These are phyloP conservation scores for Fusarium sp. DNA, from an alignment of 2,329 filamentous ascomycete species.

Conservation along the genomic window DNA sequence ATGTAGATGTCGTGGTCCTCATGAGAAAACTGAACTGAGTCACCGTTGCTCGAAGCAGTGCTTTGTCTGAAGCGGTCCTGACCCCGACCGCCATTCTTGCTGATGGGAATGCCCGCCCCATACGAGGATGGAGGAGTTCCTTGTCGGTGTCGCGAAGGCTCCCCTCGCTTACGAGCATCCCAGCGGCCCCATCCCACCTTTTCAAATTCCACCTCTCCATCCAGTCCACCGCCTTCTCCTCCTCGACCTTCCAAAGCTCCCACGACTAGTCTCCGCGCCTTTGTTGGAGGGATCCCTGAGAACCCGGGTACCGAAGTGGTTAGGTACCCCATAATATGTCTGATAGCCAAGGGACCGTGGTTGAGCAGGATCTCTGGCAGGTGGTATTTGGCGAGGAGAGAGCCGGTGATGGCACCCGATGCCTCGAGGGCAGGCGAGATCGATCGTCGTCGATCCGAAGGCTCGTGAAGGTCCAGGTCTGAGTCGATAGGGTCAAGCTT, in stretches of 20 bases:
- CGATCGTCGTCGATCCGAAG: slow-evolving; percentile 49
- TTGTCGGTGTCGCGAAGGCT: slow-evolving; percentile 62
- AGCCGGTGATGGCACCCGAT: slow-evolving; percentile 83
- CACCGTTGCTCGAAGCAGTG: slow-evolving; percentile 70
- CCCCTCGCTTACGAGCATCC: slow-evolving; percentile 82
- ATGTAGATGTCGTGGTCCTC: slow-evolving; percentile 72
- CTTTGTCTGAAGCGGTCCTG: slow-evolving; percentile 61
- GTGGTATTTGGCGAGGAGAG: slow-evolving; percentile 88
- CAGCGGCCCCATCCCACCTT: slow-evolving; percentile 98
- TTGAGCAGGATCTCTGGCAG: slow-evolving; percentile 89
- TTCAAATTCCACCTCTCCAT: slow-evolving; percentile 84
- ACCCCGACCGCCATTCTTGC: slow-evolving; percentile 56
- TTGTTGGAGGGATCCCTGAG: slow-evolving; percentile 85
- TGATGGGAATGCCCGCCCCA: slow-evolving; percentile 67
- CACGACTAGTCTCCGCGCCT: slow-evolving; percentile 92
- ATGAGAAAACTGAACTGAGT: slow-evolving; percentile 81
- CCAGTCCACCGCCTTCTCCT: slow-evolving; percentile 69
- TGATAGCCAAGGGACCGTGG: slow-evolving; percentile 91
- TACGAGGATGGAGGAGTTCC: slow-evolving; percentile 56
- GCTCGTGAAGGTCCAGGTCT: slow-evolving; percentile 85
- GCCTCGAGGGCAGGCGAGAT: slow-evolving; percentile 71
- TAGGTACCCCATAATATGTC: slow-evolving; percentile 93
- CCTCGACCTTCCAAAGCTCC: slow-evolving; percentile 86
- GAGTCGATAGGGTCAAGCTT: slow-evolving; percentile 78
- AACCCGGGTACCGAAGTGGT: slow-evolving; percentile 95